Conservation (phyloP, 176 grass and related monocot genomes). For the Elymus sibiricus region DNA sequence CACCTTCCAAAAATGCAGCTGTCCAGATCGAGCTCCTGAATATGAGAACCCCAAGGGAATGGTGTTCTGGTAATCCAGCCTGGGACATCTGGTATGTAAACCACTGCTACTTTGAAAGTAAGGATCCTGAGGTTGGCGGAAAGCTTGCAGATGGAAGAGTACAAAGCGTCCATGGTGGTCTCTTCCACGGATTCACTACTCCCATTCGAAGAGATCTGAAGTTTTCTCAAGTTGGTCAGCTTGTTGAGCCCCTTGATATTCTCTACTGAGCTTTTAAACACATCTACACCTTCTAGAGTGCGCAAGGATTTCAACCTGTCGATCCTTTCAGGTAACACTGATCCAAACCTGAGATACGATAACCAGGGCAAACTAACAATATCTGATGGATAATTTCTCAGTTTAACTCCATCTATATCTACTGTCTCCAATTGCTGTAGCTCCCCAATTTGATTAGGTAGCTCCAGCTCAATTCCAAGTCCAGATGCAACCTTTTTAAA, state of each 20-base stretch:
- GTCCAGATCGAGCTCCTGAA: too few relatives aligned
- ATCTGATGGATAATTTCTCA: neutral
- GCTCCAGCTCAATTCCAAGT: neutral
- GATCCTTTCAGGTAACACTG: neutral
- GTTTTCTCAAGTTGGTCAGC: too few relatives aligned
- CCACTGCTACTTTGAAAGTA: too few relatives aligned
- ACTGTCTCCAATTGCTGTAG: neutral
- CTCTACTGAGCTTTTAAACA: neutral
- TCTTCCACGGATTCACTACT: too few relatives aligned
- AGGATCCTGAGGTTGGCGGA: too few relatives aligned
- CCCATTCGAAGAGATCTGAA: accelerated
- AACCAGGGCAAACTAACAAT: neutral
- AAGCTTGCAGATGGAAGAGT: neutral
- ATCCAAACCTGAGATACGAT: neutral
- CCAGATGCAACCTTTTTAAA: neutral
- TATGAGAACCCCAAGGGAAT: too few relatives aligned
- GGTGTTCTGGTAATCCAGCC: accelerated
- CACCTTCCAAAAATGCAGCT: too few relatives aligned
- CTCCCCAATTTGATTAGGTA: neutral
- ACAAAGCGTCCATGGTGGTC: neutral
- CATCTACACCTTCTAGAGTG: neutral
- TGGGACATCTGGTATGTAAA: too few relatives aligned
- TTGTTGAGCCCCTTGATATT: too few relatives aligned
- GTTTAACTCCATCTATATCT: neutral
- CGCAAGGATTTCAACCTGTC: neutral